phyloP scores from a whole-genome alignment of 345 rosid genomes.

The Fremontodendron californicum region DNA sequence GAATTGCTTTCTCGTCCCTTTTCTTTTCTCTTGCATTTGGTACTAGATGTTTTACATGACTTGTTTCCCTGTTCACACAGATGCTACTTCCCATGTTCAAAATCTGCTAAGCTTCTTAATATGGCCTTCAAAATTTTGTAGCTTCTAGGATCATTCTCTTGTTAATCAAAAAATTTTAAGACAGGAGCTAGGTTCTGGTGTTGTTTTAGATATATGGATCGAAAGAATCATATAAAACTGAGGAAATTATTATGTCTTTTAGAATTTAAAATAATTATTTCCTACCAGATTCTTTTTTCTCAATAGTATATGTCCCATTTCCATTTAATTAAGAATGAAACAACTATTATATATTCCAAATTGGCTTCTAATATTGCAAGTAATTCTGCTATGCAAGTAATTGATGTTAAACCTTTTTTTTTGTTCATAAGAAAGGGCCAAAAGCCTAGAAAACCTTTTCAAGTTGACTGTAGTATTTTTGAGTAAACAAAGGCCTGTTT shows the following conservation, averaged over 20 bases:
- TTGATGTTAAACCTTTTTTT: neutral
- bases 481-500: neutral
- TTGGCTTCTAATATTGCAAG: neutral
- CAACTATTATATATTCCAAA: neutral
- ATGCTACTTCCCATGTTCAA: neutral
- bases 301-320: neutral
- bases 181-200: neutral
- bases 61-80: neutral
- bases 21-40: neutral
- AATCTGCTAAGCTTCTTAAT: neutral
- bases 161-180: neutral
- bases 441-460: neutral
- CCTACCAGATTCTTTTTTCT: neutral
- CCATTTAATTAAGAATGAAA: neutral
- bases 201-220: neutral
- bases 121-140: neutral
- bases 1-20: neutral
- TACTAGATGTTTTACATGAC: neutral
- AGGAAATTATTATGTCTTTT: neutral
- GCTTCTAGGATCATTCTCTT: neutral
- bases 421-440: neutral
- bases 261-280: neutral
- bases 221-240: neutral
- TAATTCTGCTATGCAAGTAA: neutral
- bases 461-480: neutral